Conservation (phyloP, 2,329 filamentous ascomycete genomes). For the Penicillium sp. region DNA sequence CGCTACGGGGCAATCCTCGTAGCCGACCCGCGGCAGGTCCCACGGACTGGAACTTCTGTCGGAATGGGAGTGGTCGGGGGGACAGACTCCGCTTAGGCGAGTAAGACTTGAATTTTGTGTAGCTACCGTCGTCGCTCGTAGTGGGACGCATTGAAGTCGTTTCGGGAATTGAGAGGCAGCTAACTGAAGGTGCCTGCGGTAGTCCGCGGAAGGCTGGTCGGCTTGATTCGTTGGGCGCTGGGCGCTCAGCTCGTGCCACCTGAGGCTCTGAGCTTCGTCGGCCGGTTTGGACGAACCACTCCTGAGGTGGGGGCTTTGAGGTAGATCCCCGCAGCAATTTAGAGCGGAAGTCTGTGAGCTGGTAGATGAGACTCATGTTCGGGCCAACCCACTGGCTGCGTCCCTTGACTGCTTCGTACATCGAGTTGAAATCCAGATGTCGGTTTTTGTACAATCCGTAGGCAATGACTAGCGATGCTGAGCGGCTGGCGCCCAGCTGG, state of each 20-base stretch:
- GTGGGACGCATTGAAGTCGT: constrained; percentile 24
- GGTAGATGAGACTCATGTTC: constrained; percentile 69
- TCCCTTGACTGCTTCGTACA: constrained; percentile 62
- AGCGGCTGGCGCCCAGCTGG: constrained; percentile 64
- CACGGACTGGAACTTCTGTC: constrained; percentile 36
- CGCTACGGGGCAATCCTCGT: constrained; percentile 21
- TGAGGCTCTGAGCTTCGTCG: constrained; percentile 33
- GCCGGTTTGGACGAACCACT: constrained; percentile 35
- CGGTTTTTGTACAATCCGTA: constrained; percentile 65
- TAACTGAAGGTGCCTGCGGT: constrained; percentile 26
- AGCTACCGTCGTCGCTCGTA: constrained; percentile 26
- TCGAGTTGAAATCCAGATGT: constrained; percentile 61
- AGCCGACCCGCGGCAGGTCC: constrained; percentile 19
- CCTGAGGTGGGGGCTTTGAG: constrained; percentile 32
- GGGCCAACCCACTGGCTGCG: constrained; percentile 66
- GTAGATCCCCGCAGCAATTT: constrained; percentile 35
- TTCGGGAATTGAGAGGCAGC: constrained; percentile 27
- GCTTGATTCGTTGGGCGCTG: constrained; percentile 16
- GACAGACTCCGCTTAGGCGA: constrained; percentile 35
- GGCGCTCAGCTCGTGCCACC: constrained; percentile 21
- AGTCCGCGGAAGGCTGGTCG: constrained; percentile 20
- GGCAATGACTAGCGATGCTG: constrained; percentile 64
- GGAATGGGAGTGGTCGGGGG: constrained; percentile 39
- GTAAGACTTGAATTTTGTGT: constrained; percentile 23
- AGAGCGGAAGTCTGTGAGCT: constrained; percentile 61